Evolutionary conservation across 148 eudicot species (phyloP).

Genomic region (Amaranthus hypochondriacus): DNA sequence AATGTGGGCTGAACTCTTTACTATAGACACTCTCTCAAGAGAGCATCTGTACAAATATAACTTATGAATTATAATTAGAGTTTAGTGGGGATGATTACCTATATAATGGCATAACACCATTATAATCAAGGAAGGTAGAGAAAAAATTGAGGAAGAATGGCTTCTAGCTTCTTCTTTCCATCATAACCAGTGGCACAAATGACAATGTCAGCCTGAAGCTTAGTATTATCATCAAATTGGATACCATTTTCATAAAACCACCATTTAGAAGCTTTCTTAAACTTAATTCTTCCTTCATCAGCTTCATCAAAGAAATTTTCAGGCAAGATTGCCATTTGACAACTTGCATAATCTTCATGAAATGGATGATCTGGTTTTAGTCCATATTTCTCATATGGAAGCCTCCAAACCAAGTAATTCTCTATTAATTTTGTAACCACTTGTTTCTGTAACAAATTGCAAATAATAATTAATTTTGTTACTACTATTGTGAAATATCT

Average conservation of each 20-base stretch:
- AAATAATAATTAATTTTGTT: neutral
- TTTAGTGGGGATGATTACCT: constrained; percentile 33
- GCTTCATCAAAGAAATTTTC: constrained; percentile 72
- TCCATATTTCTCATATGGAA: constrained; percentile 69
- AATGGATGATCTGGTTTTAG: constrained; percentile 85
- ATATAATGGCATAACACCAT: constrained; percentile 82
- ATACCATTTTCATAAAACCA: constrained; percentile 76
- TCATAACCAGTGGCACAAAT: constrained; percentile 86
- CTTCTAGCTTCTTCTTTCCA: constrained; percentile 63
- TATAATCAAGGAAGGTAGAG: constrained; percentile 52
- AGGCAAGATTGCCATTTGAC: constrained; percentile 97
- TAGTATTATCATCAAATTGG: constrained; percentile 58
- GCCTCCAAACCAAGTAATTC: constrained; percentile 64
- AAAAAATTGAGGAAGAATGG: constrained; percentile 76
- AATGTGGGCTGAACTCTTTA: too few relatives aligned
- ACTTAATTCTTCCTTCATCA: constrained; percentile 59
- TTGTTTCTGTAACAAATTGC: constrained; percentile 36
- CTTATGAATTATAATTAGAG: neutral
- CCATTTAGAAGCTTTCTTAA: constrained; percentile 66
- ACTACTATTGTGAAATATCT: too few relatives aligned
- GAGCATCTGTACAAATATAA: neutral
- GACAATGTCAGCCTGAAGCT: constrained; percentile 74
- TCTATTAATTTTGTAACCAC: constrained; percentile 58
- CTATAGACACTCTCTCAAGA: too few relatives aligned
- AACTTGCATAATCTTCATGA: constrained; percentile 86